These are phyloP conservation scores for Populus ilicifolia DNA, from an alignment of 345 rosid species.

Conservation along the genomic window DNA sequence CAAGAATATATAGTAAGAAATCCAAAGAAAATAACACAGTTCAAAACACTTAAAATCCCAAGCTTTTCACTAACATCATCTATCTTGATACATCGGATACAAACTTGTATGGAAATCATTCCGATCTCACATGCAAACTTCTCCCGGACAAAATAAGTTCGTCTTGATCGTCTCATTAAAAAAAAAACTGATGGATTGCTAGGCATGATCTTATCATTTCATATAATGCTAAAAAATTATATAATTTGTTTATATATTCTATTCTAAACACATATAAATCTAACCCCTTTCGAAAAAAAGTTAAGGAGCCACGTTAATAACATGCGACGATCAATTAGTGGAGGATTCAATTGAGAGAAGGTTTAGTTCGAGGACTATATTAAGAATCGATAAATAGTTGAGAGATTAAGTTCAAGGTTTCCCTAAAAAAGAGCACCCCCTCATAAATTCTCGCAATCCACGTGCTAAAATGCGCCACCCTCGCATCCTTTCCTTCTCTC, in stretches of 20 bases:
- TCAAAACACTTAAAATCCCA: too few relatives aligned
- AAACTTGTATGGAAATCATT: too few relatives aligned
- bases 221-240: too few relatives aligned
- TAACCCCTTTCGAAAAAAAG: not conserved
- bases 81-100: too few relatives aligned
- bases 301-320: not conserved
- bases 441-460: slow-evolving; percentile 31
- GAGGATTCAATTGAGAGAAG: not conserved
- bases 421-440: not conserved
- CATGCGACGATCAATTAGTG: not conserved
- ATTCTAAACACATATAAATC: not conserved
- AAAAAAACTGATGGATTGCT: too few relatives aligned
- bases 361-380: not conserved
- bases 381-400: not conserved
- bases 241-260: not conserved
- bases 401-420: not conserved
- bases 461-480: slow-evolving; percentile 52
- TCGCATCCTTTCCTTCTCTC: slow-evolving; percentile 20
- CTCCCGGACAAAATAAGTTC: too few relatives aligned
- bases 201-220: not conserved
- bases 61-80: too few relatives aligned
- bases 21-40: too few relatives aligned
- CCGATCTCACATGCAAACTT: too few relatives aligned
- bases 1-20: too few relatives aligned
- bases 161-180: too few relatives aligned